Base-by-base conservation (phyloP, 2,329 filamentous ascomycete genomes). In the Cordyceps fumosorosea region DNA sequence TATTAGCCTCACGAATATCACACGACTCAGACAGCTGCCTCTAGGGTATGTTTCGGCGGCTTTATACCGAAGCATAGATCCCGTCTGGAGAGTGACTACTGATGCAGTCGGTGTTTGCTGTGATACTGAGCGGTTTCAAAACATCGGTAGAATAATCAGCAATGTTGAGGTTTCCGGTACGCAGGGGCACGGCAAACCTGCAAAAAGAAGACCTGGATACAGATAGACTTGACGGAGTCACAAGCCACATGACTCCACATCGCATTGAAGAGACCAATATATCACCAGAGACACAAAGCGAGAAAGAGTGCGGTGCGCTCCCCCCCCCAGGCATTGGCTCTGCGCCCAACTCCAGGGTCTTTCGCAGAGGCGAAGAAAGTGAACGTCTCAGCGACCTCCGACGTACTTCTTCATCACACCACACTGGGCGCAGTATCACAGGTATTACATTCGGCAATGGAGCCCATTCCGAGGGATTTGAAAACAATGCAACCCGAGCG, bases 251-350 rank as follows among this genome's bases (percentile, higher is more conserved):
- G 42, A 48, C 20, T 22, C 20, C 20, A 14, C 20, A 37, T 29
- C 20, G 16, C 14, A 62, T 68, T 11, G 66, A 72, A 11, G 60
- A 56, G 11, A 24, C 60, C 2, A 55, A 58, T 2, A 40, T 66
- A 37, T 77, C 16, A n/a, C 18, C 76, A 2, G 77, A 78, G 16
- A 78, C 74, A 16, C 70, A 77, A 2, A 80, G 77, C 44, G 78
- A 78, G 60, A 78, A 80, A 64, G 78, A 80, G 60, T 79, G 79
- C 53, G 77, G 80, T 37, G 74, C 77, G 18, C 73, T 72, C 44
- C 53, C 73, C 7, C 68, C 72, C 8, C 69, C 72, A 20, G 66
- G 67, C 1, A 67, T 69, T 22, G 65, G 62, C 56, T 65, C 67
- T 20, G 50, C 48, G 40, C 50, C 45, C 12, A 48, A 45, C 12